phyloP scores from a whole-genome alignment of 2,329 filamentous ascomycete genomes.

The Monilinia laxa region DNA sequence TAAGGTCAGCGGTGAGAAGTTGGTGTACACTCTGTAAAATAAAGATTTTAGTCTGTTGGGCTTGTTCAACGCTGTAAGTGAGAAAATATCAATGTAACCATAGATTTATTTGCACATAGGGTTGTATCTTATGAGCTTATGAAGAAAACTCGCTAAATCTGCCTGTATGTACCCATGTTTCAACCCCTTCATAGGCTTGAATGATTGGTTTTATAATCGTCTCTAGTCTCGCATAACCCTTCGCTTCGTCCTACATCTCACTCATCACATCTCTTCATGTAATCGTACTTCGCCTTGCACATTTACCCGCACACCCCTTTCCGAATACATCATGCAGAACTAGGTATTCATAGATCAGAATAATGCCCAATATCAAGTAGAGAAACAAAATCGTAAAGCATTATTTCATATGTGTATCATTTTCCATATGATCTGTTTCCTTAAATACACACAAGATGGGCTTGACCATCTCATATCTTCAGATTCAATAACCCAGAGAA shows the following conservation, averaged over 20 bases:
- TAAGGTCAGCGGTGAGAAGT: conserved; percentile 46
- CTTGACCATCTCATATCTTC: neutral
- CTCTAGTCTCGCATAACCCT: neutral
- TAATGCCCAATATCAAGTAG: neutral
- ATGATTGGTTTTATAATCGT: neutral
- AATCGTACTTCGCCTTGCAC: neutral
- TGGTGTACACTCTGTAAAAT: conserved; percentile 46
- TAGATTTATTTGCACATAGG: neutral
- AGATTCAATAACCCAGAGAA: neutral
- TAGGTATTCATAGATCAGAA: neutral
- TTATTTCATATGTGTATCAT: conserved; percentile 1
- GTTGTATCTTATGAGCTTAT: neutral
- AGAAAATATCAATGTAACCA: neutral
- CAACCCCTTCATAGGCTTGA: neutral
- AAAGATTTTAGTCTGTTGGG: too few species aligned
- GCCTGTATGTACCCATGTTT: too few species aligned
- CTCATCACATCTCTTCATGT: neutral
- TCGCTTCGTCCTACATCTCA: neutral
- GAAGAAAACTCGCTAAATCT: neutral
- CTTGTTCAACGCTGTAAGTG: neutral
- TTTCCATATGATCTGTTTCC: neutral
- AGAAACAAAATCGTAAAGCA: neutral
- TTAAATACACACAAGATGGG: neutral
- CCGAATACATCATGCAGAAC: neutral
- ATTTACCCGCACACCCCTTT: too few species aligned